Conservation (phyloP, 768 basidiomycete species). For the Phlebiopsis gigantea region DNA sequence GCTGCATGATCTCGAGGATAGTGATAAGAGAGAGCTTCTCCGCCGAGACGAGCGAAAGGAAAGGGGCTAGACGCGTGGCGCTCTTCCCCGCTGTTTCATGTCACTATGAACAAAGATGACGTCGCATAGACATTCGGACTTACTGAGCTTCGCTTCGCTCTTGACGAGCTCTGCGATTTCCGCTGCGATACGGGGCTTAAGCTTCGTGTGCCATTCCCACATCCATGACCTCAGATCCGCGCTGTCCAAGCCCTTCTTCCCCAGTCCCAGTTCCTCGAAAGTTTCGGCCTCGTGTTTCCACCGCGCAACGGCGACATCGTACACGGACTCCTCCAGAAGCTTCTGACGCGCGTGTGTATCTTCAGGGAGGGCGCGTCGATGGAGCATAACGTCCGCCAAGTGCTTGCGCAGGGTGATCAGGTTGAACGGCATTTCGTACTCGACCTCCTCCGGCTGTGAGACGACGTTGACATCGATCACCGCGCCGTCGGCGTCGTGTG, state of each 20-base stretch:
- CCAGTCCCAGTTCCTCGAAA: slow-evolving; percentile 55
- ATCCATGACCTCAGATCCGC: slow-evolving; percentile 68
- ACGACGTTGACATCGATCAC: slow-evolving; percentile 16
- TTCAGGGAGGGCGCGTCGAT: slow-evolving; percentile 57
- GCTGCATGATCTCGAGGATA: slow-evolving; percentile 83
- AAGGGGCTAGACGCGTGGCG: slow-evolving; percentile 47
- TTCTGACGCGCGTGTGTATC: slow-evolving; percentile 74
- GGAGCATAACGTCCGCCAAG: slow-evolving; percentile 56
- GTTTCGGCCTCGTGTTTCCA: slow-evolving; percentile 57
- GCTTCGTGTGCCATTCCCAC: slow-evolving; percentile 77
- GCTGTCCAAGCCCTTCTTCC: slow-evolving; percentile 36
- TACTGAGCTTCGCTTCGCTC: slow-evolving; percentile 29
- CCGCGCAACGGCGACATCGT: slow-evolving; percentile 74
- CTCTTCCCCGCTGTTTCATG: slow-evolving; percentile 10
- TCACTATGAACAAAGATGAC: neutral
- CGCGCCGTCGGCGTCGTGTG: slow-evolving; percentile 16
- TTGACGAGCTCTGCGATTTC: slow-evolving; percentile 45
- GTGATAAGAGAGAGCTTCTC: slow-evolving; percentile 83
- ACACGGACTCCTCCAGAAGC: slow-evolving; percentile 79
- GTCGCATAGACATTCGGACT: too few relatives aligned
- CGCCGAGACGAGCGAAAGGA: slow-evolving; percentile 67
- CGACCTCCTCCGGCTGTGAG: slow-evolving; percentile 19
- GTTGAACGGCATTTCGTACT: slow-evolving; percentile 65
- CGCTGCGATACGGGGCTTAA: slow-evolving; percentile 43
- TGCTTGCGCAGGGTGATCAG: slow-evolving; percentile 65